Evolutionary conservation across 2,329 filamentous ascomycete genomes (phyloP), one percentile per base, ranked within the genome.

Genomic region (Plectosphaerella plurivora): DNA sequence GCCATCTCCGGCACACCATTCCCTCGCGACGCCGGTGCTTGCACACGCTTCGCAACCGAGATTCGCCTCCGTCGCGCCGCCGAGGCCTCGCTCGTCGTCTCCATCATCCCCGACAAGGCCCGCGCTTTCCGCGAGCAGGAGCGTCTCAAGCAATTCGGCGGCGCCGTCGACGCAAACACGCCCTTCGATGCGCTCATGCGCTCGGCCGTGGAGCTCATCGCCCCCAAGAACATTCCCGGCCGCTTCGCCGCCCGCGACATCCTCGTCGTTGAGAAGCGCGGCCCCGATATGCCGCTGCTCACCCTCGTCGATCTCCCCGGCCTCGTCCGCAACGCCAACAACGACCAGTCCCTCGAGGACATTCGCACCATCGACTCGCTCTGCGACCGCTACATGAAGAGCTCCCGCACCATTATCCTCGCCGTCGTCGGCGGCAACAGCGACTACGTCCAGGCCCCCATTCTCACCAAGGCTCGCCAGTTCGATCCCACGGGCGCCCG

Each of bases 251-350:
- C 76, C 18, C 66, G 70, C 28, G 77, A 82, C 53, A 75, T 83
- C 20, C 72, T 85, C 6, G 75, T 82, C 1, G 74, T 86, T 1
- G 81, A 86, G 58, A 76, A 84, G 60, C 74, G 72, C 11, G 82
- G 82, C 0, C 82, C 81, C 0, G 75, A 81, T 11, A 77, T 81
- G 68, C 80, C 81, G 1, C 72, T 85, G 15, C 65, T 86, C 44
- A 86, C 81, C 0, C 71, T 86, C 1, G 80, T 86, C 8, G 83
- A 86, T 63, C 69, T 86, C 35, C 83, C 82, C 0, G 82, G 83
- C 2, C 66, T 86, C 2, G 77, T 84, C 25, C 71, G 74, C 33
- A 76, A 81, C 9, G 74, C 74, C 57, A 81, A 77, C 55, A 70
- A 73, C 28, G 73, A 78, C 51, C 78, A 83, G 60, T 79, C 76